Conservation (phyloP, 2,329 filamentous ascomycete species). For the Lasiodiplodia sp. region DNA sequence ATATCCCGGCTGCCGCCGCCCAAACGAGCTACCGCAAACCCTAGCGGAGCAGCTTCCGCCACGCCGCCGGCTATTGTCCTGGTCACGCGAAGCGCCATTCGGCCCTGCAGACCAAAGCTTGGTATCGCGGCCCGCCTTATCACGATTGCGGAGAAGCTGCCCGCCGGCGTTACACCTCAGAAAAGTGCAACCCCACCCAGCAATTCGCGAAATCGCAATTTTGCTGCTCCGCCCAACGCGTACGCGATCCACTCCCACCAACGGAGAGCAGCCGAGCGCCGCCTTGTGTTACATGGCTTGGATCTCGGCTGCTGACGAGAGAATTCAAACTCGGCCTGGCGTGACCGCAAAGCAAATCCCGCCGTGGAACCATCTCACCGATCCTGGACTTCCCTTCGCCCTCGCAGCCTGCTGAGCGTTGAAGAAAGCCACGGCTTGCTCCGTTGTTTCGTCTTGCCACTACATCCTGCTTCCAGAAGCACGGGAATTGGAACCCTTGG, state of each 20-base stretch:
- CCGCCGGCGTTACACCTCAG: constrained; percentile 10
- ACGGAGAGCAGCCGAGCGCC: constrained; percentile 8
- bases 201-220: constrained; percentile 13
- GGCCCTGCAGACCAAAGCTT: constrained; percentile 23
- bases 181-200: constrained; percentile 16
- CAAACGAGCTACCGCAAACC: constrained; percentile 5
- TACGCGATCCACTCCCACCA: constrained; percentile 18
- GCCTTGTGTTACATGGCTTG: constrained; percentile 22
- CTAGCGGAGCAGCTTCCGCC: constrained; percentile 10
- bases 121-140: constrained; percentile 23
- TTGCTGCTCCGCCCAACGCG: constrained; percentile 2
- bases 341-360: constrained; percentile 3
- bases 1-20: not conserved
- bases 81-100: constrained; percentile 16
- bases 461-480: constrained; percentile 9
- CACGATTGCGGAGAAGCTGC: constrained; percentile 16
- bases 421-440: constrained; percentile 12
- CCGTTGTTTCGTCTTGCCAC: constrained; percentile 16
- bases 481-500: constrained; percentile 9
- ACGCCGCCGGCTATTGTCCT: constrained; percentile 6
- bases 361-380: constrained; percentile 17
- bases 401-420: not conserved
- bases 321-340: constrained; percentile 8
- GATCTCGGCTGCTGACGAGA: constrained; percentile 19
- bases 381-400: constrained; percentile 5